A percentile compares a stretch with the other conserved stretches of the same genome.
These are phyloP conservation scores for Trichosporon ovoides DNA, from an alignment of 1,284 basidiomycete species.

Conservation along the genomic window DNA sequence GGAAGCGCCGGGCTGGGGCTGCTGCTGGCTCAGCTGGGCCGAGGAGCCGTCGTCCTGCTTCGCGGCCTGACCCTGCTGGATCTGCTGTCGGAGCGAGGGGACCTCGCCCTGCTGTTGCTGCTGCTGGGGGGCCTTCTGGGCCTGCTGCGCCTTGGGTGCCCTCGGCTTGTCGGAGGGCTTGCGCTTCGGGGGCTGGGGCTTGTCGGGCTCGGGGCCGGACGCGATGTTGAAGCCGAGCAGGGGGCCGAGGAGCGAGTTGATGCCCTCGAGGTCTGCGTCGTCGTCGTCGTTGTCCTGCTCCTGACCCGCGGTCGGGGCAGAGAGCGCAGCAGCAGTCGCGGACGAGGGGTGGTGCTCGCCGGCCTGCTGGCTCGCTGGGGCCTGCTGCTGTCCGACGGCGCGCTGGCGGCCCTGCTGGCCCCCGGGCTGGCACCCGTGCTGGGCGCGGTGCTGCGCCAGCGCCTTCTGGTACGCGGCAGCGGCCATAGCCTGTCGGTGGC, in stretches of 20 bases:
- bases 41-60: not conserved
- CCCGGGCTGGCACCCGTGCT: slow-evolving; percentile 6
- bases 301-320: slow-evolving; percentile 3
- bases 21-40: not conserved
- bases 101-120: not conserved
- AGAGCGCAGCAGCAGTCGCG: not conserved
- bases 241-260: slow-evolving; percentile 34
- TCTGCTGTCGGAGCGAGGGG: not conserved
- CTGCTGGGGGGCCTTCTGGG: not conserved
- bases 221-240: slow-evolving; percentile 39
- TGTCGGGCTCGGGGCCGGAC: slow-evolving; percentile 7
- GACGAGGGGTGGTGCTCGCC: not conserved
- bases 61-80: slow-evolving; percentile 1
- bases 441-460: slow-evolving; percentile 6
- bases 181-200: slow-evolving; percentile 12
- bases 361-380: not conserved
- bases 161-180: slow-evolving; percentile 11
- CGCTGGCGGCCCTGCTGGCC: not conserved
- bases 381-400: slow-evolving; percentile 5
- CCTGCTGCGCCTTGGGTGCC: slow-evolving; percentile 5
- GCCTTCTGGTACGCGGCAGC: slow-evolving; percentile 19
- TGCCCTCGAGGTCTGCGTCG: slow-evolving; percentile 22
- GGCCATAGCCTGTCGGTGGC: slow-evolving; percentile 19
- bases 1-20: not conserved
- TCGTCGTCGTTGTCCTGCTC: slow-evolving; percentile 8